A percentile compares a stretch with the other conserved stretches of the same genome.
phyloP scores from a whole-genome alignment of 2,329 filamentous ascomycete species.

The Trichoderma sp. region DNA sequence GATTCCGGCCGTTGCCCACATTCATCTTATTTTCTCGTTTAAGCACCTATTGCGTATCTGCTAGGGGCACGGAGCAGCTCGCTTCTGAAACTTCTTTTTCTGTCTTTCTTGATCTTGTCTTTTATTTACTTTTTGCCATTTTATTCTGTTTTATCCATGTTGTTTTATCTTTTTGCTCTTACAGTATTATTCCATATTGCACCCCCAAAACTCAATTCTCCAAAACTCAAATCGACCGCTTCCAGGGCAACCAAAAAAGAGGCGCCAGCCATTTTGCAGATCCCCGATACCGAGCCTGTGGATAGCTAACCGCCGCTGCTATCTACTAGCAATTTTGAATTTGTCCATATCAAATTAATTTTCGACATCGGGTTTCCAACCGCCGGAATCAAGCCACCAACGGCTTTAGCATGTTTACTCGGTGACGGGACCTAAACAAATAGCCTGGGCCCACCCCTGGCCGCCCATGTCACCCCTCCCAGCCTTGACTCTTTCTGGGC shows the following conservation, averaged over 20 bases:
- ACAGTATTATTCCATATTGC: not conserved
- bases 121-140: not conserved
- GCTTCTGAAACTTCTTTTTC: not conserved
- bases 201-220: not conserved
- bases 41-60: not conserved
- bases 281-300: not conserved
- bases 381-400: not conserved
- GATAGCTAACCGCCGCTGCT: not conserved
- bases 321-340: not conserved
- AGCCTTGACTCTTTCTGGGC: slow-evolving; percentile 16
- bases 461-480: slow-evolving; percentile 9
- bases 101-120: not conserved
- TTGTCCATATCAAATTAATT: not conserved
- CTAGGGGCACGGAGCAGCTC: not conserved
- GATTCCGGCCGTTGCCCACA: not conserved
- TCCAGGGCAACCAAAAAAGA: not conserved
- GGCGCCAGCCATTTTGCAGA: not conserved
- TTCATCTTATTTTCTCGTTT: slow-evolving; percentile 10
- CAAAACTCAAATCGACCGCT: not conserved
- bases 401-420: not conserved
- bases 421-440: slow-evolving; percentile 15
- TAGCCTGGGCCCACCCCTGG: slow-evolving; percentile 15
- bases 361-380: not conserved
- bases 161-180: too few relatives aligned
- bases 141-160: not conserved